Evolutionary conservation across 371 early-diverging fungal genomes (phyloP), one percentile per base, ranked within the genome.

Genomic region (Mortierella sp.): DNA sequence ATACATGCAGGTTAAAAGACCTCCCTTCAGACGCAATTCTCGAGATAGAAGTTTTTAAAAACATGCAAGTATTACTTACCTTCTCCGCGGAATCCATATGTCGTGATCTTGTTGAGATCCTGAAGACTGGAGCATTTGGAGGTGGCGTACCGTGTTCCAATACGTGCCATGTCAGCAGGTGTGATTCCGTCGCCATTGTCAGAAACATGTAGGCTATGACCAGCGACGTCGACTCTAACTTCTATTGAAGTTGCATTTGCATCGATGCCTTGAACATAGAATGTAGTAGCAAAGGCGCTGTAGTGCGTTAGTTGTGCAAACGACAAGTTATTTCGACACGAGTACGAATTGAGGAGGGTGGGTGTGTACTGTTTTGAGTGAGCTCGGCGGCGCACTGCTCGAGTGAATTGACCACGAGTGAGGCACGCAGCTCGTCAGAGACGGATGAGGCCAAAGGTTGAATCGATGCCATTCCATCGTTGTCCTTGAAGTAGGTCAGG

Each of bases 71-170:
- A 14, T 16, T 16, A 38, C 50, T 16, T 77, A 93, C 94, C 94
- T 93, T 94, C 93, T 3, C 95, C 95, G 4, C 94, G 90, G 73
- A 92, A 95, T n/a, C 95, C 95, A 88, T 91, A 94, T 1, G 94
- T 90, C 10, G 77, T 77, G 21, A 90, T 78, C 7, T 83, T 77
- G 16, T 89, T 79, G 1, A 92, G 79, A 74, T 93, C 93, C 28
- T 83, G 58, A 0, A 91, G 60, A 1, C 85, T 81, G 34, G 88
- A 88, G 60, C 90, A 90, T 77, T 93, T 94, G 13, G 95, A 92
- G 0, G 93, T 92, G 7, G 88, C 93, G 81, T 93, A 91, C 48
- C 91, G 90, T 44, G 87, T 75, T 16, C 93, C 94, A 19, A 95
- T 74, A 48, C 88, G 80, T 26, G 52, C 57, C 79, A 94, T 84